Conservation (phyloP, 164 flowering plant genomes). For the grape (Vitis vinifera) region ASM3070453v1 NC_081809.1:3057501-3058000, state of each 20-base stretch:
- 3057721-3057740: constrained; percentile 1
- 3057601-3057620: background rate
- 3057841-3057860: background rate
- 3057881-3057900: background rate
- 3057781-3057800: too few species aligned
- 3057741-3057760: constrained; percentile 12
- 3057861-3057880: background rate
- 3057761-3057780: constrained; percentile 7
- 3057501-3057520: too few species aligned
- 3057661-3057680: constrained; percentile 14
- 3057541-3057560: background rate
- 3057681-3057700: background rate
- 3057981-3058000: too few species aligned
- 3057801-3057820: background rate
- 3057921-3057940: too few species aligned
- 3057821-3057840: background rate
- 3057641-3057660: constrained; percentile 12
- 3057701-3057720: background rate
- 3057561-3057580: background rate
- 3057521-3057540: background rate
- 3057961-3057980: too few species aligned
- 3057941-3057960: too few species aligned
- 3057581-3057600: background rate
- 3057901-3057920: too few species aligned
- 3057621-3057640: background rate